phyloP scores from a whole-genome alignment of 352 stramenopile genomes.

The Phytophthora palmivora region DNA sequence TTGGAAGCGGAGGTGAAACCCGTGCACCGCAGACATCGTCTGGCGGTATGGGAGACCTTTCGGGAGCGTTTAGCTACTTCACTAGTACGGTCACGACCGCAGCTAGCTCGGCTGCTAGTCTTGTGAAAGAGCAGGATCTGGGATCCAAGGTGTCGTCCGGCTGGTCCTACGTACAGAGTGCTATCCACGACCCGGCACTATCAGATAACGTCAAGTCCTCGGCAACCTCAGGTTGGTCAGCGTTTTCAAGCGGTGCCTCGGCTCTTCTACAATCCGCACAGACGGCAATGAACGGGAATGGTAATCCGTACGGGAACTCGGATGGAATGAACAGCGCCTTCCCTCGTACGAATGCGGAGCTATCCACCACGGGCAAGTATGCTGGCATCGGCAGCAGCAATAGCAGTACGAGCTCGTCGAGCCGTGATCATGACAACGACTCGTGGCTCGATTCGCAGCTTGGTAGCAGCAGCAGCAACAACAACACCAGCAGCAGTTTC shows the following conservation, averaged over 20 bases:
- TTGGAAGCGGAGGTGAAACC: constrained; percentile 75
- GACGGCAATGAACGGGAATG: constrained; percentile 54
- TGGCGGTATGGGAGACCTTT: constrained; percentile 62
- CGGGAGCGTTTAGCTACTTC: constrained; percentile 78
- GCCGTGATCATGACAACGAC: constrained; percentile 68
- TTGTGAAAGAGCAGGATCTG: constrained; percentile 82
- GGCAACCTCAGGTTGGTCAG: constrained; percentile 76
- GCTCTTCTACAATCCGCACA: constrained; percentile 73
- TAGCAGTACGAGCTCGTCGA: constrained; percentile 39
- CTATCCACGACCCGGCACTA: constrained; percentile 73
- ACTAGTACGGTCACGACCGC: constrained; percentile 75
- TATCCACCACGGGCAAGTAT: constrained; percentile 72
- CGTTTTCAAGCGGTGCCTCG: constrained; percentile 69
- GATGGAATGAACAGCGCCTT: constrained; percentile 45
- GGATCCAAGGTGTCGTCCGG: constrained; percentile 79
- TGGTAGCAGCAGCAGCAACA: constrained; percentile 26
- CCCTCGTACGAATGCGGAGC: constrained; percentile 61
- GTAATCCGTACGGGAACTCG: constrained; percentile 17
- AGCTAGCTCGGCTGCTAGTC: constrained; percentile 64
- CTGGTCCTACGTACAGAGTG: constrained; percentile 82
- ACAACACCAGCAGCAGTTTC: constrained; percentile 22
- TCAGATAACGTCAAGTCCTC: constrained; percentile 84
- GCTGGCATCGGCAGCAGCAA: constrained; percentile 53
- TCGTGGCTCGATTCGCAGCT: constrained; percentile 75
- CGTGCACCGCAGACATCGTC: constrained; percentile 41